phyloP scores from a whole-genome alignment of 2,329 filamentous ascomycete genomes.

The Penicillium aurantiogriseum region DNA sequence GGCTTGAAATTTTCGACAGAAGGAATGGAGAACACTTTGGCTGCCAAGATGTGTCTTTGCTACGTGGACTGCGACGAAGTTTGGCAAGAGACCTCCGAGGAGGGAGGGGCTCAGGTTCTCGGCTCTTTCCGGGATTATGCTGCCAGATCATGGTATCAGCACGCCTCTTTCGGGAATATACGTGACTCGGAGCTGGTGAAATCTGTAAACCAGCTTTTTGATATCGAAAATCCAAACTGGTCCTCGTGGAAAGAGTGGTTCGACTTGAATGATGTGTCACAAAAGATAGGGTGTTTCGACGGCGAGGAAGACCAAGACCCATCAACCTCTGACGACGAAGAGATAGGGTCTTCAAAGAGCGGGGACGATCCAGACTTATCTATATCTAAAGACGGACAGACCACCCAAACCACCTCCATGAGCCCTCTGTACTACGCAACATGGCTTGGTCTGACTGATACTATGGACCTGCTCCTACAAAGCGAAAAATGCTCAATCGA shows the following conservation, averaged over 20 bases:
- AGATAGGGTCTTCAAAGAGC: background rate
- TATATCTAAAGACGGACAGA: background rate
- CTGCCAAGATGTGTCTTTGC: too few relatives aligned
- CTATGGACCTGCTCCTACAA: background rate
- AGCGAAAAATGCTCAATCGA: background rate
- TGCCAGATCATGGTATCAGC: background rate
- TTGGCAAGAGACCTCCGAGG: background rate
- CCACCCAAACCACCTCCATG: background rate
- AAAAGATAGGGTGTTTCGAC: background rate
- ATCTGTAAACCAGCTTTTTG: background rate
- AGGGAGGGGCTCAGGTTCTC: background rate
- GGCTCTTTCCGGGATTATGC: slow-evolving; percentile 4
- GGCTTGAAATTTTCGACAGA: too few relatives aligned
- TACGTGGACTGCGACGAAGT: background rate
- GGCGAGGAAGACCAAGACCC: too few relatives aligned
- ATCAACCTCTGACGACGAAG: too few relatives aligned
- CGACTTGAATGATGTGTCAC: background rate
- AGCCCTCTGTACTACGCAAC: slow-evolving; percentile 8
- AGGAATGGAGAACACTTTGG: too few relatives aligned
- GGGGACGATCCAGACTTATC: background rate
- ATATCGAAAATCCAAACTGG: slow-evolving; percentile 2
- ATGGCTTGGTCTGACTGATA: slow-evolving; percentile 1
- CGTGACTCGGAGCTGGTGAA: background rate
- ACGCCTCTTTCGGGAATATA: background rate
- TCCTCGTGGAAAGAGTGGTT: background rate